These are phyloP conservation scores for Coemansia sp. DNA, from an alignment of 192 early-diverging fungal genomes.

Conservation along the genomic window DNA sequence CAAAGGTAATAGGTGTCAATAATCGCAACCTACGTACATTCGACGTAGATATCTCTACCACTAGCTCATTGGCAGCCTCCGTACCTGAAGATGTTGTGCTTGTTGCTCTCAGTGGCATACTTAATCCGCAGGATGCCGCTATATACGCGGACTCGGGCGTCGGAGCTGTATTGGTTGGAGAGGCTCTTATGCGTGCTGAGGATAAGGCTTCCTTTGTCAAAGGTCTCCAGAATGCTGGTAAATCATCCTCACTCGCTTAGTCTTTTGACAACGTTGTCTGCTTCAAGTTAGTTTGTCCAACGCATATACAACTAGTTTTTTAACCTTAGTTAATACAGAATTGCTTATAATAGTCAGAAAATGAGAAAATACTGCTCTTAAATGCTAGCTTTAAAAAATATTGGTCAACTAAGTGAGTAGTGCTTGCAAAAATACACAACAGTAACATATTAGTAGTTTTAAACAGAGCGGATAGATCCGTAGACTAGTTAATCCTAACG, in stretches of 20 bases:
- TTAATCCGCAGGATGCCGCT: slow-evolving; percentile 76
- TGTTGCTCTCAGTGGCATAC: slow-evolving; percentile 91
- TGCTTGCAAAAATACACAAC: no score
- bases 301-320: no score
- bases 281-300: no score
- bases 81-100: slow-evolving; percentile 74
- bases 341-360: no score
- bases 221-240: slow-evolving; percentile 49
- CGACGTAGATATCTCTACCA: slow-evolving; percentile 88
- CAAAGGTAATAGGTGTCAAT: slow-evolving; percentile 95
- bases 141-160: slow-evolving; percentile 77
- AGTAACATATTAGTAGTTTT: no score
- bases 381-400: no score
- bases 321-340: no score
- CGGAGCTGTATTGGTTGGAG: slow-evolving; percentile 85
- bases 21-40: slow-evolving; percentile 98
- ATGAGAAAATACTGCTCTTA: no score
- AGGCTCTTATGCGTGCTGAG: slow-evolving; percentile 86
- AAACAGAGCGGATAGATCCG: no score
- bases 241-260: not conserved
- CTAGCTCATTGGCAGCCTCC: slow-evolving; percentile 64
- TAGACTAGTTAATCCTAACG: no score
- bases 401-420: no score
- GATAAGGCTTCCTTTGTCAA: slow-evolving; percentile 77
- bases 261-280: slow-evolving; percentile 1